These are phyloP conservation scores for Carex parvula DNA, from an alignment of 176 grass and related monocot genomes.

Conservation along the genomic window DNA sequence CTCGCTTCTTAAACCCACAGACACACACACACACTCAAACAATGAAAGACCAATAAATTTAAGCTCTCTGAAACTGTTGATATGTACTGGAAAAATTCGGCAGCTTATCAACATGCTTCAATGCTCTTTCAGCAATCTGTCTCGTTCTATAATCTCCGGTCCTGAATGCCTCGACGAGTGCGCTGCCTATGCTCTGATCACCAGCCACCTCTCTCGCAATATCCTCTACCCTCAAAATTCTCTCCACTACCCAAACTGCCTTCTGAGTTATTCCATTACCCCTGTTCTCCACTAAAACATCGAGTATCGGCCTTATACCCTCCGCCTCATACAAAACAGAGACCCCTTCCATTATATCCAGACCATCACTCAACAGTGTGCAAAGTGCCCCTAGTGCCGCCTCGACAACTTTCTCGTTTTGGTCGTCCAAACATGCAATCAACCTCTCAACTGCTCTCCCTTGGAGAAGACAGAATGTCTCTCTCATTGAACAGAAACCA, in stretches of 20 bases:
- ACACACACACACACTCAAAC: neutral
- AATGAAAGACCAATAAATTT: neutral
- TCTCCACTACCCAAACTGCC: constrained; percentile 76
- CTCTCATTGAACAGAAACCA: constrained; percentile 66
- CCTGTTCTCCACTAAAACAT: constrained; percentile 54
- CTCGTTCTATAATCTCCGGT: constrained; percentile 51
- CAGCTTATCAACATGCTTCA: constrained; percentile 68
- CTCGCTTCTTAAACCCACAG: neutral
- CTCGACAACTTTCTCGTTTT: constrained; percentile 58
- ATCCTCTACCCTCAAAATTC: constrained; percentile 66
- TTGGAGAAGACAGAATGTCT: constrained; percentile 62
- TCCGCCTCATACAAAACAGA: constrained; percentile 48
- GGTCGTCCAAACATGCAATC: constrained; percentile 73
- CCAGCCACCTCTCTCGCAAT: constrained; percentile 53
- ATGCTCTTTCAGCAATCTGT: constrained; percentile 68
- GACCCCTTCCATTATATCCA: constrained; percentile 56
- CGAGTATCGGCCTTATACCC: constrained; percentile 55
- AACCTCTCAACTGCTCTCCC: constrained; percentile 55
- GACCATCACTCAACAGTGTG: constrained; percentile 51
- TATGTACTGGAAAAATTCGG: constrained; percentile 45
- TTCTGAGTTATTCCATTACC: constrained; percentile 42
- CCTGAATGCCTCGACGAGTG: constrained; percentile 71
- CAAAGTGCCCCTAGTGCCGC: constrained; percentile 61
- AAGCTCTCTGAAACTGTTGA: neutral
- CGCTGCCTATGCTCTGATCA: constrained; percentile 53